Base-by-base conservation (phyloP, 2,329 filamentous ascomycete species). In the Trichoderma arundinaceum region DNA sequence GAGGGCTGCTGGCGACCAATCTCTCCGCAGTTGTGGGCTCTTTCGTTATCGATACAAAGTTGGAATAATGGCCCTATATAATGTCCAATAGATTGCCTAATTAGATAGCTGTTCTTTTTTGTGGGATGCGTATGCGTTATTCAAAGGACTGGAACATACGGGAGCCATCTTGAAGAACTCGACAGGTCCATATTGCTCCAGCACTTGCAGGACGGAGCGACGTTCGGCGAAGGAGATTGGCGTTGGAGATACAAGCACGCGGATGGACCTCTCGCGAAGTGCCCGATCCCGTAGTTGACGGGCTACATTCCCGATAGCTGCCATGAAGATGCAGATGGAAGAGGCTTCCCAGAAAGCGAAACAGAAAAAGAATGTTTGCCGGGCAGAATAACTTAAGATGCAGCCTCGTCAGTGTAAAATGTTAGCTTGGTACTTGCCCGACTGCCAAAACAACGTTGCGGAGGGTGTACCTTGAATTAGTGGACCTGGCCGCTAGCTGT, bases 191-290 rank as follows among this genome's bases (percentile, higher is more conserved):
- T 82, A 77, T 63, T 78, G 77, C 74, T 85, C 80, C 22, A 88
- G 76, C 33, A 81, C 78, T 49, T 82, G 81, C 39, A 88, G 75
- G 19, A 88, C 78, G 7, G 84, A 84, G 28, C 84, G 83, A 7
- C 85, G 82, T 74, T 88, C 84, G 35, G 80, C 78, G 69, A 88
- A 82, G 53, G 69, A 83, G n/a, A 76, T 71, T 10, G 86, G 85
- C 12, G 80, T 71, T 13, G 85, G 86, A n/a, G 75, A 73, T 19
- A 86, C 84, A 43, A 78, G 79, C 68, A 88, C 70, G 66, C 82
- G 82, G 38, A 87, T 78, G 79, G 76, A 79, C 67, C 69, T 80
- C 72, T 46, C 76, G 76, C 68, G 32, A 52, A 72, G 61, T 7
- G 41, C 49, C 17, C 48, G 56, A 44, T 66, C 56, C 44, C 41